These are phyloP conservation scores for Adansonia digitata DNA, from an alignment of 345 rosid species.

Conservation along the genomic window DNA sequence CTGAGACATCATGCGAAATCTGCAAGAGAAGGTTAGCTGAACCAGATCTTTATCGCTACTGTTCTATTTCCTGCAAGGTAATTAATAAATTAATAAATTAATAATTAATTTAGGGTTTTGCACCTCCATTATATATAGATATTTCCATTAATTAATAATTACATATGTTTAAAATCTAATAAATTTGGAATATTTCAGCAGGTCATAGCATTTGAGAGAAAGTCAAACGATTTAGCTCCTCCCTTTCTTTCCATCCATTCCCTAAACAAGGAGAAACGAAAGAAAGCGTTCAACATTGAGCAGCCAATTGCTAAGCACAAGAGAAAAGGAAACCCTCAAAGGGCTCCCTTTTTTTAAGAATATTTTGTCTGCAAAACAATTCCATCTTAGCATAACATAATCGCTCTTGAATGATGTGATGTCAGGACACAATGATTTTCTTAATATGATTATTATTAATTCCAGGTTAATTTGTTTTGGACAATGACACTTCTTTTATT, in stretches of 20 bases:
- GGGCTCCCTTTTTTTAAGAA: conserved; percentile 16
- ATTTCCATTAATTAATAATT: neutral
- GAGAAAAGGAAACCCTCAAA: conserved; percentile 15
- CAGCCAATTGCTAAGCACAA: conserved; percentile 16
- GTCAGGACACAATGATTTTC: no score
- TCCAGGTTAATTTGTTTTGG: no score
- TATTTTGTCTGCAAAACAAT: neutral
- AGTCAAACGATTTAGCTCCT: neutral
- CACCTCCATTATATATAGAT: no score
- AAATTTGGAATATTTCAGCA: neutral
- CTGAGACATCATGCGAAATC: conserved; percentile 20
- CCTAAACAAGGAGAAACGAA: neutral
- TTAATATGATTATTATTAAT: no score
- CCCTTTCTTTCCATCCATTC: neutral
- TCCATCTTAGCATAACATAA: no score
- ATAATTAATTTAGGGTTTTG: neutral
- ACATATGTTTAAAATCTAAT: neutral
- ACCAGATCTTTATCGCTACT: conserved; percentile 28
- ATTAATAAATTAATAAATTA: no score
- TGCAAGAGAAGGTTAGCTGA: conserved; percentile 34
- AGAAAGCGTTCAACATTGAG: neutral
- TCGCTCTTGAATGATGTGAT: no score
- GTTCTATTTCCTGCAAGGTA: conserved; percentile 49
- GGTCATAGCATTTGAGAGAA: conserved; percentile 16
- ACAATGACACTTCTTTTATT: no score